phyloP scores from a whole-genome alignment of 495 filamentous ascomycete genomes.

The Aspergillus mulundensis region DNA sequence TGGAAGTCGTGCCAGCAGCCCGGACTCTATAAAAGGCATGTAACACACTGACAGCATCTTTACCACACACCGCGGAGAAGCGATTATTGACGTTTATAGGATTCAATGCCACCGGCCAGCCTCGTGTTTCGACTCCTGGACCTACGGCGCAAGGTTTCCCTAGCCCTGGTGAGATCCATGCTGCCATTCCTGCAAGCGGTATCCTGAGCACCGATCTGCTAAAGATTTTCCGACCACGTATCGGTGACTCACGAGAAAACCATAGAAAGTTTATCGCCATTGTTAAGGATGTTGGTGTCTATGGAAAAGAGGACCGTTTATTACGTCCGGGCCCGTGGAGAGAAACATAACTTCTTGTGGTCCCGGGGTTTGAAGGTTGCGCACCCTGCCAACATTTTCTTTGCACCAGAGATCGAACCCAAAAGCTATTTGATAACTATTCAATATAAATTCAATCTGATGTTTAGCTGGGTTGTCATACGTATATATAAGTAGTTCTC shows the following conservation, averaged over 20 bases:
- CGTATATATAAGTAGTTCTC: too few species aligned
- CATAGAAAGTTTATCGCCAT: conserved; percentile 43
- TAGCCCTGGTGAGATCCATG: conserved; percentile 66
- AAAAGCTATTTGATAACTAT: too few species aligned
- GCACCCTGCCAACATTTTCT: too few species aligned
- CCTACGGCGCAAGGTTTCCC: conserved; percentile 41
- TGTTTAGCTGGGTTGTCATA: too few species aligned
- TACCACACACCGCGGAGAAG: background rate
- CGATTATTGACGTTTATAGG: background rate
- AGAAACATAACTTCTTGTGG: conserved; percentile 16
- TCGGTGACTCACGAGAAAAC: conserved; percentile 48
- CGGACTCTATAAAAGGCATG: conserved; percentile 33
- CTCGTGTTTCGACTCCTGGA: conserved; percentile 33
- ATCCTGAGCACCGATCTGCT: conserved; percentile 61
- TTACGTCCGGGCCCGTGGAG: conserved; percentile 39
- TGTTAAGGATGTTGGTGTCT: conserved; percentile 45
- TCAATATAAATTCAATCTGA: too few species aligned
- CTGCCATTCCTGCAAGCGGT: conserved; percentile 62
- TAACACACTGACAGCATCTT: background rate
- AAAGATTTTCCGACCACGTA: conserved; percentile 55
- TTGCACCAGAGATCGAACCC: too few species aligned
- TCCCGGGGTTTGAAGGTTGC: background rate
- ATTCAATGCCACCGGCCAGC: conserved; percentile 17
- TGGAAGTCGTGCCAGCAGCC: conserved; percentile 40
- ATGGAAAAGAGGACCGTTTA: conserved; percentile 43